phyloP scores from a whole-genome alignment of 306 rosid species.

The Vigna radiata region DNA sequence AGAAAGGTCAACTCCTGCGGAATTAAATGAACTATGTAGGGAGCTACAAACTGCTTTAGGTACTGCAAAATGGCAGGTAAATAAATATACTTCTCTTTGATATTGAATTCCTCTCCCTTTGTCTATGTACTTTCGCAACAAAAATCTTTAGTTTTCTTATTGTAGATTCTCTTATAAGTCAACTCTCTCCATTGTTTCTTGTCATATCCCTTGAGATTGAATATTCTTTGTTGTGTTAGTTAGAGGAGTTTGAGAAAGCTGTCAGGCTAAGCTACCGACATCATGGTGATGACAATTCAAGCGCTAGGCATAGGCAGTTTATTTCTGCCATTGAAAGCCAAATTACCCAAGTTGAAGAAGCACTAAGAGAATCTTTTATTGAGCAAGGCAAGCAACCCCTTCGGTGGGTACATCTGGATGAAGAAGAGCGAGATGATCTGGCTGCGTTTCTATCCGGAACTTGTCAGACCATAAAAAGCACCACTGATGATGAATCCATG shows the following conservation, averaged over 20 bases:
- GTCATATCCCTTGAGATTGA: conserved; percentile 29
- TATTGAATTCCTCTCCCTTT: conserved; percentile 13
- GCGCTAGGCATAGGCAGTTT: conserved; percentile 82
- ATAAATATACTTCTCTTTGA: conserved; percentile 11
- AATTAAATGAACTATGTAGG: conserved; percentile 73
- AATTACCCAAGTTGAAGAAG: conserved; percentile 75
- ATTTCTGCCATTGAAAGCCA: conserved; percentile 84
- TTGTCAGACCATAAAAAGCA: conserved; percentile 46
- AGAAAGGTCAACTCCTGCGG: conserved; percentile 52
- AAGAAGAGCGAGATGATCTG: conserved; percentile 86
- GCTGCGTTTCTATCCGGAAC: conserved; percentile 93
- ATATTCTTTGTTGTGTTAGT: conserved; percentile 52
- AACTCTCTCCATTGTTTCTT: conserved; percentile 5
- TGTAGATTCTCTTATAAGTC: conserved; percentile 35
- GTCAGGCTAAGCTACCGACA: conserved; percentile 78
- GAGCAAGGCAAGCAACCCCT: conserved; percentile 83
- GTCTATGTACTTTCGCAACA: not conserved
- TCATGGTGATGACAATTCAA: conserved; percentile 61
- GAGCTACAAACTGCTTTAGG: conserved; percentile 96
- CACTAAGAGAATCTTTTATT: conserved; percentile 62
- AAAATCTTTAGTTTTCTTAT: conserved; percentile 22
- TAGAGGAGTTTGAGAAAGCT: conserved; percentile 94
- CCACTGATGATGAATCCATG: conserved; percentile 49
- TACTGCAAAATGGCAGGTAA: conserved; percentile 98
- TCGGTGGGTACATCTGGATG: conserved; percentile 84